These are phyloP conservation scores for Ceratocystis lukuohia DNA, from an alignment of 2,329 filamentous ascomycete genomes.

Conservation along the genomic window DNA sequence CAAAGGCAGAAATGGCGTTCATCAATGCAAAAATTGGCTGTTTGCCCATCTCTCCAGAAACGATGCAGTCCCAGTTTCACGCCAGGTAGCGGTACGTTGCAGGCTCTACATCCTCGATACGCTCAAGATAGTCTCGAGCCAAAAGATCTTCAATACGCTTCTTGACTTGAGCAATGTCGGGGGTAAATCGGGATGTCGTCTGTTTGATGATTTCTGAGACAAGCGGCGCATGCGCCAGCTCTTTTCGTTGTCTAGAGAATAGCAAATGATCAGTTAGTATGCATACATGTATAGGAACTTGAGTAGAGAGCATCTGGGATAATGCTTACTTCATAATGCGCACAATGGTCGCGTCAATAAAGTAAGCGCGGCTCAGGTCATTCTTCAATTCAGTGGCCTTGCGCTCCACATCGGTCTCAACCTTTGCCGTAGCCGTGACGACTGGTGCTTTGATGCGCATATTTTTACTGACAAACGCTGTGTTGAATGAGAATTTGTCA, in stretches of 20 bases:
- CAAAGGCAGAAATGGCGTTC: too few species aligned
- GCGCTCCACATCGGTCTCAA: conserved; percentile 59
- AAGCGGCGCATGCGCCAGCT: conserved; percentile 54
- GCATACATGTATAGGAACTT: neutral
- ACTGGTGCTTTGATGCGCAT: conserved; percentile 83
- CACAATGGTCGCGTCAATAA: conserved; percentile 64
- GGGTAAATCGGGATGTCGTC: conserved; percentile 55
- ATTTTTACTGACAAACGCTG: conserved; percentile 65
- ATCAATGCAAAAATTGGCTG: too few species aligned
- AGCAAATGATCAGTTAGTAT: conserved; percentile 24
- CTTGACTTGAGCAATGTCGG: conserved; percentile 66
- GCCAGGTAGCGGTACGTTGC: conserved; percentile 61
- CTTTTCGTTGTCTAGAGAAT: conserved; percentile 52
- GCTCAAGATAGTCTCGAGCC: conserved; percentile 63
- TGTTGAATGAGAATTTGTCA: conserved; percentile 74
- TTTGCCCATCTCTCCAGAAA: neutral
- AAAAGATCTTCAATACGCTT: conserved; percentile 68
- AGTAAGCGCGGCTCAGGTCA: conserved; percentile 54
- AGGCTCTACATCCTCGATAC: conserved; percentile 51
- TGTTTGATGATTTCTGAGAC: conserved; percentile 60
- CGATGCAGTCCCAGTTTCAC: conserved; percentile 27
- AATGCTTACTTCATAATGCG: conserved; percentile 72
- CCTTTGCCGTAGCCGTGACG: conserved; percentile 67
- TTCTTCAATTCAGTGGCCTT: conserved; percentile 65
- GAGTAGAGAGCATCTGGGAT: neutral